Base-by-base conservation (phyloP, 169 alveolate species). In the Amoebophrya sp. region DNA sequence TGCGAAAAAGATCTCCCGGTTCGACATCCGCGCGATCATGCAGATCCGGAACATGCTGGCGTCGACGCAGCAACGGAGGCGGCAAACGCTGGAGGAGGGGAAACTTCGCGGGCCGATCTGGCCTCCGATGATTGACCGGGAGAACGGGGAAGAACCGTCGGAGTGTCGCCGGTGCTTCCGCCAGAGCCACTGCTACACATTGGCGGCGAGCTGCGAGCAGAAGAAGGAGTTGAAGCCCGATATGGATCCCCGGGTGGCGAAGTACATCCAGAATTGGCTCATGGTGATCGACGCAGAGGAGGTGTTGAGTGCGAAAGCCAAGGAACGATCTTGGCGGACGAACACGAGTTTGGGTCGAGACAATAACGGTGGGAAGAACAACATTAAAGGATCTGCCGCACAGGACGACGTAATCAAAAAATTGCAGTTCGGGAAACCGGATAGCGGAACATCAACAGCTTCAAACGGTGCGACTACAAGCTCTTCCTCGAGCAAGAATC, bases 31-130 rank as follows among this genome's bases (percentile, higher is more conserved):
- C 12, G 35, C 83, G 83, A 66, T 66, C 35, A 66, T 66, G 35
- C 35, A 7, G 83, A 66, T 66, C 0, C 83, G 83, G 10, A 66
- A 66, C 35, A 66, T 25, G 32, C 83, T 66, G 38, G 83, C 83
- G 38, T 12, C 35, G 7, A 66, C 83, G 35, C 7, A 7, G 29
- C 83, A 66, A 25, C 12, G 83, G 32, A 18, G 83, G 35, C 12
- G 83, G 18, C 83, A 66, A 66, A 66, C 83, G 35, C 83, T 66
- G 83, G 83, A 66, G 18, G 83, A 66, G 10, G 83, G 83, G 32
- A 18, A n/a, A 3, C 32, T 66, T 2, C 83, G 83, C 35, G 83
- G 83, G 29, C 83, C 83, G 83, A n/a, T 66, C 18, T 66, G 83
- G 83, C 83, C 83, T 2, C 12, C 12, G 32, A 66, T 66, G 83